Base-by-base conservation (phyloP, 2,329 filamentous ascomycete species). In the Hymenotorrendiella dingleyae region DNA sequence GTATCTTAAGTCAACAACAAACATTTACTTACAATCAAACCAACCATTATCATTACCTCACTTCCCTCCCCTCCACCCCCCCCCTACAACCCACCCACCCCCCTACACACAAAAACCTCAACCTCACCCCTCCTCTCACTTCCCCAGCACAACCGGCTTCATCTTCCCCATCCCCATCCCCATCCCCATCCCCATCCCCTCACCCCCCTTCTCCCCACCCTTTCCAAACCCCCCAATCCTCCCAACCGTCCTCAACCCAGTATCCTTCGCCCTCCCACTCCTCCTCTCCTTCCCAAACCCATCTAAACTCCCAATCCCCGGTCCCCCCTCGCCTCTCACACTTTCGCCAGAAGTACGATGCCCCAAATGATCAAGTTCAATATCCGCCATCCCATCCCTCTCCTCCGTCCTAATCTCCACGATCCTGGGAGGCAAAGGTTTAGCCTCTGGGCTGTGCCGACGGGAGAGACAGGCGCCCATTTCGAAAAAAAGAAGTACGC, bases 401-500 rank as follows among this genome's bases (percentile, higher is more conserved):
- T 38, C 17, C 11, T 17, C 3, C 6, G n/a, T n/a, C n/a, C n/a
- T n/a, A n/a, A 33, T n/a, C n/a, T 14, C 11, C 4, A 33, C 10
- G 16, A 33, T 33, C 11, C 17, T n/a, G 10, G 30, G 30, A 4
- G 12, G 16, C n/a, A 33, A 10, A 5, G 30, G 30, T 17, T n/a
- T n/a, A n/a, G n/a, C n/a, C n/a, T n/a, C n/a, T n/a, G n/a, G n/a
- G n/a, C n/a, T n/a, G n/a, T n/a, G n/a, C n/a, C 36, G 24, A 8
- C 11, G 16, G 17, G 36, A 39, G 24, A 39, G 12, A 20, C 36
- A 39, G 26, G 36, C 4, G 16, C 36, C 36, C 36, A 39, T 39
- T 39, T 4, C 19, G 14, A n/a, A n/a, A n/a, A n/a, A n/a, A n/a
- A n/a, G n/a, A n/a, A n/a, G n/a, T n/a, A n/a, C n/a, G n/a, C n/a